A percentile compares a stretch with the other conserved stretches of the same genome.
Evolutionary conservation across 176 grass and related monocot genomes (phyloP).

Genomic region (Pontederia paniculata): DNA sequence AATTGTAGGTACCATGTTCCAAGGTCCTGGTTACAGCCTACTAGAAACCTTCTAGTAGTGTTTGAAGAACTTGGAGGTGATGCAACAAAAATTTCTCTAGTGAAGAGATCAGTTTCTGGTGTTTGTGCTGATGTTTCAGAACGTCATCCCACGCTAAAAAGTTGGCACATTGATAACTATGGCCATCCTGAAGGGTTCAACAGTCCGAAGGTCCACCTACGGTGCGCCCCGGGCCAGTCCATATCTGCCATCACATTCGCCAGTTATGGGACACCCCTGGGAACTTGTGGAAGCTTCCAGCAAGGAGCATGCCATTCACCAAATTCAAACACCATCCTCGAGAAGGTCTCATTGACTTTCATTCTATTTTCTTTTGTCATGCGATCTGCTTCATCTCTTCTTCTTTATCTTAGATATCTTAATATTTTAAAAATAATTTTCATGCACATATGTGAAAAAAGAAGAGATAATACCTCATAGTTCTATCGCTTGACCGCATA

Average conservation of each 20-base stretch:
- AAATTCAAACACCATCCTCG: slow-evolving; percentile 51
- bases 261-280: slow-evolving; percentile 92
- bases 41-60: slow-evolving; percentile 73
- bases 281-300: slow-evolving; percentile 85
- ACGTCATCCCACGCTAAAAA: slow-evolving; percentile 75
- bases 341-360: slow-evolving; percentile 40
- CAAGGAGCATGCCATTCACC: slow-evolving; percentile 75
- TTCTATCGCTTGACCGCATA: too few species aligned
- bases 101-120: slow-evolving; percentile 64
- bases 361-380: neutral
- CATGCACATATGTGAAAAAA: too few species aligned
- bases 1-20: slow-evolving; percentile 87
- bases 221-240: slow-evolving; percentile 52
- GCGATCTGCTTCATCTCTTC: neutral
- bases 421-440: too few species aligned
- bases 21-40: slow-evolving; percentile 73
- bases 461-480: too few species aligned
- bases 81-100: slow-evolving; percentile 65
- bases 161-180: slow-evolving; percentile 69
- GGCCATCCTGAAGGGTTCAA: slow-evolving; percentile 39
- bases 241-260: slow-evolving; percentile 97
- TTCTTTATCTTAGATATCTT: neutral
- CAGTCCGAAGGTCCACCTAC: slow-evolving; percentile 65
- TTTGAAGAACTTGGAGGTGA: slow-evolving; percentile 96
- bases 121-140: slow-evolving; percentile 96